Percentiles rank a stretch among this genome's conserved stretches.
phyloP scores from a whole-genome alignment of 305 asterid species.

The Fraxinus platypoda region DNA sequence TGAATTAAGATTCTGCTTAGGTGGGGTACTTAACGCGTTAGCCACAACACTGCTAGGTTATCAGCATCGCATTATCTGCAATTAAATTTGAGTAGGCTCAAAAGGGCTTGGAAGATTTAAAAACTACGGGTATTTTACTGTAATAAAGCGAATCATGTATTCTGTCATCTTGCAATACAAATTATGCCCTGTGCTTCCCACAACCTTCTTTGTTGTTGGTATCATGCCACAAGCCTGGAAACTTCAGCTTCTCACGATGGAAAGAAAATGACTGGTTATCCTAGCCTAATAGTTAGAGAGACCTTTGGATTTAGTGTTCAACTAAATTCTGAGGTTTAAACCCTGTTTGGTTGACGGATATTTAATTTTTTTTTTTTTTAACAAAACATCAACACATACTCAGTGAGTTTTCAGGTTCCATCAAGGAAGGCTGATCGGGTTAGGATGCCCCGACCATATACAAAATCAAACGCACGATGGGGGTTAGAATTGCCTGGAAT shows the following conservation, averaged over 20 bases:
- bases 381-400: too few relatives aligned
- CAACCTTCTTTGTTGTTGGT: background rate
- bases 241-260: background rate
- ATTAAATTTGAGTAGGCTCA: background rate
- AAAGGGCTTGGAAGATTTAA: constrained; percentile 6
- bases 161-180: background rate
- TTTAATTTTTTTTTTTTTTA: too few relatives aligned
- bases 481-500: background rate
- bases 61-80: constrained; percentile 3
- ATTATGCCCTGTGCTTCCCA: background rate
- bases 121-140: background rate
- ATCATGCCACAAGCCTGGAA: background rate
- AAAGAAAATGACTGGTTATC: background rate
- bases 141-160: background rate
- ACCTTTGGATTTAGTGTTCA: background rate
- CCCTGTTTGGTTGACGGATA: background rate
- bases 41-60: background rate
- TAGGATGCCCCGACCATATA: too few relatives aligned
- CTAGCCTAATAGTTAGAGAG: background rate
- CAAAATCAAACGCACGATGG: too few relatives aligned
- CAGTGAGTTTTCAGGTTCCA: too few relatives aligned
- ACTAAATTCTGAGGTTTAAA: background rate
- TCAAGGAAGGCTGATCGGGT: too few relatives aligned
- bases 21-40: background rate
- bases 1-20: background rate